These are phyloP conservation scores for Nicotiana paniculata DNA, from an alignment of 257 asterid species.

Conservation along the genomic window DNA sequence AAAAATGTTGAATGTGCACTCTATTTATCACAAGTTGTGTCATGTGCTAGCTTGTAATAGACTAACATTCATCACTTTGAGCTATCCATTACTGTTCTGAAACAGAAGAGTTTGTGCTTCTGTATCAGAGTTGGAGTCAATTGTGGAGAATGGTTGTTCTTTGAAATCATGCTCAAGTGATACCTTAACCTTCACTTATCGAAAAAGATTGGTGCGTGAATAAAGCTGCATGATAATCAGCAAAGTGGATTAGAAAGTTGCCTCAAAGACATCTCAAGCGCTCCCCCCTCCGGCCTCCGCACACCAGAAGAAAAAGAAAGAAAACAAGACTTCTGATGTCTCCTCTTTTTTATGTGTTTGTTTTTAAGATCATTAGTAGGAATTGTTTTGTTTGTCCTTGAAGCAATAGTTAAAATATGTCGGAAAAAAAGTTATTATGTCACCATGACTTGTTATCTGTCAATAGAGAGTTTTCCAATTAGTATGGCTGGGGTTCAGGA, in stretches of 20 bases:
- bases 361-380: background rate
- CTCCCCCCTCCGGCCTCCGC: background rate
- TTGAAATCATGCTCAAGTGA: background rate
- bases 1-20: background rate
- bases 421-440: background rate
- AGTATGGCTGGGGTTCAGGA: background rate
- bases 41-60: background rate
- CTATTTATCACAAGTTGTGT: background rate
- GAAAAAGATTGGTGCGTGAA: background rate
- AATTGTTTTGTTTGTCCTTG: background rate
- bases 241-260: background rate
- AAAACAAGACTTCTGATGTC: background rate
- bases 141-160: background rate
- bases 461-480: background rate
- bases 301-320: background rate
- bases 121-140: background rate
- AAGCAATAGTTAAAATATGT: background rate
- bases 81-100: background rate
- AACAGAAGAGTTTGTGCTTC: background rate
- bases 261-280: background rate
- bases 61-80: background rate
- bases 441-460: background rate
- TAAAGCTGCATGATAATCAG: background rate
- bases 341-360: background rate
- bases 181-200: background rate